phyloP scores from a whole-genome alignment of 352 stramenopile genomes.

The Achlya hypogyna region DNA sequence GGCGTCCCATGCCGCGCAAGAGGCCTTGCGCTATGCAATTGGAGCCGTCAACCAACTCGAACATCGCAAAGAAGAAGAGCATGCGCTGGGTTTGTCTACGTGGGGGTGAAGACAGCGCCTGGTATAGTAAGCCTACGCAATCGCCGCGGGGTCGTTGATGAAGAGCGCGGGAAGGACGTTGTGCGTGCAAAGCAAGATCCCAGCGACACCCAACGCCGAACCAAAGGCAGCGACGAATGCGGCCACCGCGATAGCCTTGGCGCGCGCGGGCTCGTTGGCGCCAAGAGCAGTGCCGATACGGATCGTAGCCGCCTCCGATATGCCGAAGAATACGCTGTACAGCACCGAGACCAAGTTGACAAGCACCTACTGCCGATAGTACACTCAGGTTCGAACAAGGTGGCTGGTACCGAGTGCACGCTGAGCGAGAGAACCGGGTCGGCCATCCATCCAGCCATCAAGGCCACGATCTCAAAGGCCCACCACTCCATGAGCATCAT shows the following conservation, averaged over 20 bases:
- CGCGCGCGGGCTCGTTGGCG: constrained; percentile 33
- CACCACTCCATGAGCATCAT: constrained; percentile 76
- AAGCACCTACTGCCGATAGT: constrained; percentile 26
- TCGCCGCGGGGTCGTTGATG: constrained; percentile 55
- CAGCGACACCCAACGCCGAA: constrained; percentile 25
- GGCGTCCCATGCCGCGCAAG: constrained; percentile 50
- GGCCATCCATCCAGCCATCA: constrained; percentile 47
- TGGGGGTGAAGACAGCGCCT: background rate
- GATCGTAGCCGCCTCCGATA: constrained; percentile 44
- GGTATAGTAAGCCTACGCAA: constrained; percentile 28
- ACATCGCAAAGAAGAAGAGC: constrained; percentile 25
- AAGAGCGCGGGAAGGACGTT: constrained; percentile 50
- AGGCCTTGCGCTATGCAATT: constrained; percentile 51
- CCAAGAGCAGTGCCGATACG: constrained; percentile 56
- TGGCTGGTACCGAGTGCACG: constrained; percentile 63
- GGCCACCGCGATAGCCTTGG: constrained; percentile 37
- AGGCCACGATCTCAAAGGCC: constrained; percentile 73
- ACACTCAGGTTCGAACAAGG: constrained; percentile 6
- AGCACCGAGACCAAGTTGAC: constrained; percentile 51
- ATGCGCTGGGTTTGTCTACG: constrained; percentile 22
- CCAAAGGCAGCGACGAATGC: constrained; percentile 28
- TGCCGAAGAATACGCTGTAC: constrained; percentile 54
- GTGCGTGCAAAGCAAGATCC: constrained; percentile 25
- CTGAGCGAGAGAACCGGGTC: constrained; percentile 57
- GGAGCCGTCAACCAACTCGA: constrained; percentile 42